phyloP scores from a whole-genome alignment of 2,329 filamentous ascomycete genomes.

The Hypoxylon sp. region DNA sequence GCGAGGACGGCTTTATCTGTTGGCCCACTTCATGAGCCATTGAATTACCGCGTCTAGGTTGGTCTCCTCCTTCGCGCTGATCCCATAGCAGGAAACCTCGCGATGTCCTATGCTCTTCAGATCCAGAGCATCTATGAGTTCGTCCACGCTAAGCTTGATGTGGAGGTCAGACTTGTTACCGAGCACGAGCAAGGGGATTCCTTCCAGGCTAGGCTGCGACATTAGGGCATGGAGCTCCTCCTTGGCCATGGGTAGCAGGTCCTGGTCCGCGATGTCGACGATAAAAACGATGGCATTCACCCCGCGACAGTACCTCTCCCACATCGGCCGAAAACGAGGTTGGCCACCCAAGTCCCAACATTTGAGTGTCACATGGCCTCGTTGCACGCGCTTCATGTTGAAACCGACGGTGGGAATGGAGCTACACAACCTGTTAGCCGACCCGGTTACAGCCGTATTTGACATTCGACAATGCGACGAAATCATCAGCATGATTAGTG shows the following conservation, averaged over 20 bases:
- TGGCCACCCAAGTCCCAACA: constrained; percentile 99
- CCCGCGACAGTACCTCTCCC: constrained; percentile 97
- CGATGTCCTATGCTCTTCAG: constrained; percentile 88
- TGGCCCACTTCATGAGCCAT: constrained; percentile 92
- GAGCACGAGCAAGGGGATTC: constrained; percentile 91
- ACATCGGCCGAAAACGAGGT: constrained; percentile 97
- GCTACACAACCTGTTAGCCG: constrained; percentile 64
- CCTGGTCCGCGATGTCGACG: constrained; percentile 90
- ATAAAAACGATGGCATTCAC: constrained; percentile 99
- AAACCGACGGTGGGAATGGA: constrained; percentile 98
- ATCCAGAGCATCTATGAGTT: constrained; percentile 91
- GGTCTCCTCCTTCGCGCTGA: constrained; percentile 98
- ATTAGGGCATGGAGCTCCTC: constrained; percentile 93
- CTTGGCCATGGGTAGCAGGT: constrained; percentile 81
- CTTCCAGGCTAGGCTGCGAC: constrained; percentile 81
- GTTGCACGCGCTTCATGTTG: constrained; percentile 98
- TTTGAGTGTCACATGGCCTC: constrained; percentile 97
- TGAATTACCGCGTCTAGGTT: constrained; percentile 97
- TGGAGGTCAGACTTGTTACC: constrained; percentile 97
- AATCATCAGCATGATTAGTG: constrained; percentile 21
- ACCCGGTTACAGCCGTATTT: constrained; percentile 28
- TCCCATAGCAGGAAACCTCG: constrained; percentile 98
- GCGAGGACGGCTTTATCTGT: constrained; percentile 61
- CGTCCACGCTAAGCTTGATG: constrained; percentile 91
- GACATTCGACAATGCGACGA: constrained; percentile 38